Percentiles rank a stretch among this genome's conserved stretches.
These are phyloP conservation scores for Bipolaris cookei DNA, from an alignment of 2,329 filamentous ascomycete genomes.

Conservation along the genomic window DNA sequence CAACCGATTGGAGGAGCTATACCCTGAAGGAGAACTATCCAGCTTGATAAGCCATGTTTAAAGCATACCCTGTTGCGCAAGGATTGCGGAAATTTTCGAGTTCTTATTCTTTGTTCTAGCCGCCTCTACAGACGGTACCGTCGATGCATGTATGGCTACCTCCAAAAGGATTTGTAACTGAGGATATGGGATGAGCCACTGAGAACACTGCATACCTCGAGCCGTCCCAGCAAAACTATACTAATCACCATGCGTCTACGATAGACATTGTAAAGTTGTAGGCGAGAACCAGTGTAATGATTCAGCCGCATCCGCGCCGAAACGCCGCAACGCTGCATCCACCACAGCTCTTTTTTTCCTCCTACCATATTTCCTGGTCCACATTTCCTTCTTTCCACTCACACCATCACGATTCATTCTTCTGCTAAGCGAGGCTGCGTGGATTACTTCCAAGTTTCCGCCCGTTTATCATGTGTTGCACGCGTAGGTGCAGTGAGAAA, in stretches of 20 bases:
- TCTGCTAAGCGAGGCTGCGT: neutral
- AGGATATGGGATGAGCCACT: neutral
- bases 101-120: neutral
- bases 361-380: neutral
- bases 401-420: neutral
- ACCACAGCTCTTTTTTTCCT: neutral
- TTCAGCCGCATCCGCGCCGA: neutral
- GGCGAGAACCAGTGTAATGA: constrained; percentile 2
- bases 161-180: neutral
- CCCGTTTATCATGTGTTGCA: no score
- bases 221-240: neutral
- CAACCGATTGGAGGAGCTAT: no score
- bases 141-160: neutral
- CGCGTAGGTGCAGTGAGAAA: no score
- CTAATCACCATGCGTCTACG: neutral
- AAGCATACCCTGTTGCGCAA: neutral
- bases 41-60: no score
- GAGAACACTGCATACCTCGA: neutral
- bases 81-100: neutral
- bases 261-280: constrained; percentile 1
- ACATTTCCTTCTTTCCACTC: neutral
- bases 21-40: no score
- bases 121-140: neutral
- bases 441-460: neutral
- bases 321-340: neutral